Evolutionary conservation across 2,329 filamentous ascomycete genomes (phyloP).

Genomic region (Fusarium napiforme): DNA sequence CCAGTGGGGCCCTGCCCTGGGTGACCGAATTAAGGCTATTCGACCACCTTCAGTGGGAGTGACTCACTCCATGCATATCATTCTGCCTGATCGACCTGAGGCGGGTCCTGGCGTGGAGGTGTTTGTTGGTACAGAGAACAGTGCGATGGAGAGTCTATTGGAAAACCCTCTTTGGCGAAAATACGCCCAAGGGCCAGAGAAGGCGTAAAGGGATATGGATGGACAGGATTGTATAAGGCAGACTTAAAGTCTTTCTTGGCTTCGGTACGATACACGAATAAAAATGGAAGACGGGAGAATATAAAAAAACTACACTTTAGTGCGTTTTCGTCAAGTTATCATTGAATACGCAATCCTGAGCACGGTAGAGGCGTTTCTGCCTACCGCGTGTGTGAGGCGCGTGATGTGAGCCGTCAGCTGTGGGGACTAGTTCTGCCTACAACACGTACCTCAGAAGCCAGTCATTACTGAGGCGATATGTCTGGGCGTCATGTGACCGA

Average conservation of each 20-base stretch:
- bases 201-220: not conserved
- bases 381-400: no score
- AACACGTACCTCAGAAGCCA: no score
- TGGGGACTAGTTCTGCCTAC: not conserved
- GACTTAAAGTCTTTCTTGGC: rapidly evolving
- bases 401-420: no score
- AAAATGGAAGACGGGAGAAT: not conserved
- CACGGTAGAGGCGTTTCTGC: not conserved
- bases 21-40: not conserved
- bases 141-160: slow-evolving; percentile 1
- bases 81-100: not conserved
- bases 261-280: not conserved
- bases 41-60: slow-evolving; percentile 1
- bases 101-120: slow-evolving; percentile 8
- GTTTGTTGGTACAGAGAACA: slow-evolving; percentile 4
- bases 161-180: not conserved
- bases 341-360: rapidly evolving
- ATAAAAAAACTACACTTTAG: not conserved
- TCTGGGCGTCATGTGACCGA: not conserved
- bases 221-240: no score
- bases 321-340: rapidly evolving
- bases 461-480: not conserved
- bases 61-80: slow-evolving; percentile 9
- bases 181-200: not conserved
- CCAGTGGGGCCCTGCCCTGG: slow-evolving; percentile 9